phyloP scores from a whole-genome alignment of 345 rosid species.

The Odontarrhena argentea region DNA sequence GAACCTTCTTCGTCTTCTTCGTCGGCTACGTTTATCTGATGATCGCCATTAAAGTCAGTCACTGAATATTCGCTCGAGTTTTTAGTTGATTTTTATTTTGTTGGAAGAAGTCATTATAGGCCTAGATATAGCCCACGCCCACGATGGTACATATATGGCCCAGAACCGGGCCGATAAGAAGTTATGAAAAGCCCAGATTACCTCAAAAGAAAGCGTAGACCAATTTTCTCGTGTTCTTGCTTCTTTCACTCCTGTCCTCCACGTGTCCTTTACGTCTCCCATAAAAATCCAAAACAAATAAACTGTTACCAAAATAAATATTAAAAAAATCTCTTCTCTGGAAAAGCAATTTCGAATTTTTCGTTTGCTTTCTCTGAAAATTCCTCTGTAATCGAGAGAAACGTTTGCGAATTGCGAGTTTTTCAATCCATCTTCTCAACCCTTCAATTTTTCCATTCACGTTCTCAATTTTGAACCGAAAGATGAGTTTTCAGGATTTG shows the following conservation, averaged over 20 bases:
- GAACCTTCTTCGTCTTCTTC: slow-evolving; percentile 25
- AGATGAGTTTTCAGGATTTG: slow-evolving; percentile 94
- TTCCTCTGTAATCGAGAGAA: neutral
- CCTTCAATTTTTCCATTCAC: neutral
- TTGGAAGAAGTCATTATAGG: neutral
- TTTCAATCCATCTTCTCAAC: neutral
- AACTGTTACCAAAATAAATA: neutral
- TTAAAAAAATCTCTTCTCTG: neutral
- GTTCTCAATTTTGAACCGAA: neutral
- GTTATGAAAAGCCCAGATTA: too few relatives aligned
- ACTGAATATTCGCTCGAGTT: slow-evolving; percentile 1
- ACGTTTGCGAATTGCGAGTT: neutral
- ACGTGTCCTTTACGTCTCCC: slow-evolving; percentile 8
- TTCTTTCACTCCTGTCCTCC: neutral
- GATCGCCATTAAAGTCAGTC: neutral
- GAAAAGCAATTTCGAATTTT: slow-evolving; percentile 33
- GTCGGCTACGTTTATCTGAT: neutral
- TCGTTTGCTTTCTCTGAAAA: neutral
- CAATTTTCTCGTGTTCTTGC: slow-evolving; percentile 6
- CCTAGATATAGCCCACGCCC: neutral
- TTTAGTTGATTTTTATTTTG: slow-evolving; percentile 7
- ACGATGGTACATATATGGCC: neutral
- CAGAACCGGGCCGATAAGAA: neutral
- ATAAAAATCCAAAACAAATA: neutral
- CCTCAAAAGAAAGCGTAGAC: too few relatives aligned